phyloP scores from a whole-genome alignment of 257 asterid species.

The Marsdenia floribunda region DNA sequence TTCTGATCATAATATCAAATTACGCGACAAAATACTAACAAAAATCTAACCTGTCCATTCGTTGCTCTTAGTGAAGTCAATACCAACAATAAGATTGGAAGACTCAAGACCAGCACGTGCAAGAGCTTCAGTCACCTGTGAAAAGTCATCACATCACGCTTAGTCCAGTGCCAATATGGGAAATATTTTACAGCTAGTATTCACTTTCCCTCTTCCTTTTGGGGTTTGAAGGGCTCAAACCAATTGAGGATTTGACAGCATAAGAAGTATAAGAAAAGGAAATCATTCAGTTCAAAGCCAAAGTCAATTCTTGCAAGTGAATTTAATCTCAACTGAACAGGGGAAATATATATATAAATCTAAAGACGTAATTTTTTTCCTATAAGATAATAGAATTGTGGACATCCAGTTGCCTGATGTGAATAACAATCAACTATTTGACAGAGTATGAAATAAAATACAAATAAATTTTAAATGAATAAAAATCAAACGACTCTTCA shows the following conservation, averaged over 20 bases:
- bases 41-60: slow-evolving; percentile 84
- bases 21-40: not conserved
- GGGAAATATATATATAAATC: not conserved
- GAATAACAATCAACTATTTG: not conserved
- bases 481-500: not conserved
- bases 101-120: slow-evolving; percentile 92
- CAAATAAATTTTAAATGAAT: not conserved
- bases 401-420: not conserved
- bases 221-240: not conserved
- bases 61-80: slow-evolving; percentile 94
- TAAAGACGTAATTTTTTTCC: not conserved
- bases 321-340: not conserved
- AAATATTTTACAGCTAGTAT: not conserved
- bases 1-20: slow-evolving; percentile 2
- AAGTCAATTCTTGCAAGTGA: not conserved
- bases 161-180: slow-evolving; percentile 2
- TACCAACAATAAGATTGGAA: slow-evolving; percentile 86
- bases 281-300: not conserved
- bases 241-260: not conserved
- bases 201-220: not conserved
- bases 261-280: not conserved
- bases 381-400: not conserved
- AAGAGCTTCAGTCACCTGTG: slow-evolving; percentile 85
- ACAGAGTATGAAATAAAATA: not conserved
- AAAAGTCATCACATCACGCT: slow-evolving; percentile 6